Base-by-base conservation (phyloP, 2,329 filamentous ascomycete species). In the Grosmannia serpens region DNA sequence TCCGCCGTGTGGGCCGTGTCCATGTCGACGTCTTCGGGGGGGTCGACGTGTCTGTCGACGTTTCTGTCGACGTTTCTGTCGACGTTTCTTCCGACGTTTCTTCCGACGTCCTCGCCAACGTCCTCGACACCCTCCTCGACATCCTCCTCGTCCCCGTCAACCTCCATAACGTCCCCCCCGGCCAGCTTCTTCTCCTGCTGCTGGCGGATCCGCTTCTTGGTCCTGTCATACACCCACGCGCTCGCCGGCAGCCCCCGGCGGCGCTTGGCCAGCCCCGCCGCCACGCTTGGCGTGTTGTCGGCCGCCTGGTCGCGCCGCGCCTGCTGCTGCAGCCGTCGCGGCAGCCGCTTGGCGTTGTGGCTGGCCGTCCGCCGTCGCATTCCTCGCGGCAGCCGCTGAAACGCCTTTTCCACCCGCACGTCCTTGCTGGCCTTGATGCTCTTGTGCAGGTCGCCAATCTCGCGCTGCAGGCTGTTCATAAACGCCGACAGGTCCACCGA, bases 281-380 rank as follows among this genome's bases (percentile, higher is more conserved):
- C 87, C 7, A 91, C 85, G 0, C 84, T 87, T 0, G 94, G 91
- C 0, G 92, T 96, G 63, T 96, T 96, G 67, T 97, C 92, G 58
- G 95, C 88, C 20, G 77, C 76, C 85, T 96, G 95, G 78, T 95
- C 82, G 62, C 72, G 75, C 65, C 76, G 81, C 1, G 90, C 91
- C 64, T 87, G 81, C 46, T 74, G 74, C 58, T 87, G 81, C 67
- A 97, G 73, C 62, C 90, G 77, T 68, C 86, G 87, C 2, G 94
- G 94, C 20, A 99, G 86, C 62, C 87, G 83, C 73, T 92, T 95
- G 41, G 88, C 88, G 79, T 99, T 96, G 73, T 99, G 94, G 70
- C 91, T 96, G 24, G 92, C 94, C 0, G 92, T 96, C 65, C 94
- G 81, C 63, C 94, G 80, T 64, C 94, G 80, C 80, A 99, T 75